phyloP scores from a whole-genome alignment of 2,329 filamentous ascomycete genomes.

The Domatiomyces catenatus region DNA sequence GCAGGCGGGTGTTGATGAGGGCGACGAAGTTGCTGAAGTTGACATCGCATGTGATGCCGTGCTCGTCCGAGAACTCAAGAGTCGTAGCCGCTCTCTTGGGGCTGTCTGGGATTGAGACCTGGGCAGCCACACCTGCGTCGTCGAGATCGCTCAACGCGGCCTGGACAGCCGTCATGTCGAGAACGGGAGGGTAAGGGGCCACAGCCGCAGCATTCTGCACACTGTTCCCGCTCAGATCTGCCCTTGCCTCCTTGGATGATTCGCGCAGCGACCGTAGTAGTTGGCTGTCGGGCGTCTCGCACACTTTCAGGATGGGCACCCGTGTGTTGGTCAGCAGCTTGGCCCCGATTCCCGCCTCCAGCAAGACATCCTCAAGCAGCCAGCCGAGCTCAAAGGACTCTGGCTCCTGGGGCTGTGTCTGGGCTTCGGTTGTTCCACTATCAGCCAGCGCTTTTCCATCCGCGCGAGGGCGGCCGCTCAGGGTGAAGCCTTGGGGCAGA shows the following conservation, averaged over 20 bases:
- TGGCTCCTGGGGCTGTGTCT: not conserved
- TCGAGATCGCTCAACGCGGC: slow-evolving; percentile 4
- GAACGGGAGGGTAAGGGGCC: not conserved
- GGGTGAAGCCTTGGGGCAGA: slow-evolving; percentile 33
- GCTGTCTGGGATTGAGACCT: slow-evolving; percentile 10
- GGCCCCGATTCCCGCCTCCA: slow-evolving; percentile 58
- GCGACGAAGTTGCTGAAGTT: slow-evolving; percentile 78
- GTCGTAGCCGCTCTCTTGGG: slow-evolving; percentile 36
- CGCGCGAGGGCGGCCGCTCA: not conserved
- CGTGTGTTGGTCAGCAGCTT: slow-evolving; percentile 62
- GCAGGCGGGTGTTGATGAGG: slow-evolving; percentile 65
- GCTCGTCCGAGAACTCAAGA: slow-evolving; percentile 62
- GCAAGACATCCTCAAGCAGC: slow-evolving; percentile 57
- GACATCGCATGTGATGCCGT: slow-evolving; percentile 81
- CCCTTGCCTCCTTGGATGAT: slow-evolving; percentile 28
- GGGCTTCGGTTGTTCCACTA: slow-evolving; percentile 12
- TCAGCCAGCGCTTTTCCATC: slow-evolving; percentile 8
- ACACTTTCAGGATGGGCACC: slow-evolving; percentile 79
- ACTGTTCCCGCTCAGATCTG: not conserved
- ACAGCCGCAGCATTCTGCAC: not conserved
- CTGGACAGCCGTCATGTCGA: not conserved
- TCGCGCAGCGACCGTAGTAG: slow-evolving; percentile 47
- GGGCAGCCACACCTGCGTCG: slow-evolving; percentile 5
- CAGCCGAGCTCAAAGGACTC: slow-evolving; percentile 35
- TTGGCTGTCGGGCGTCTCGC: slow-evolving; percentile 49